These are phyloP conservation scores for Mrakiaceae sp. DNA, from an alignment of 1,284 basidiomycete species.

Conservation along the genomic window DNA sequence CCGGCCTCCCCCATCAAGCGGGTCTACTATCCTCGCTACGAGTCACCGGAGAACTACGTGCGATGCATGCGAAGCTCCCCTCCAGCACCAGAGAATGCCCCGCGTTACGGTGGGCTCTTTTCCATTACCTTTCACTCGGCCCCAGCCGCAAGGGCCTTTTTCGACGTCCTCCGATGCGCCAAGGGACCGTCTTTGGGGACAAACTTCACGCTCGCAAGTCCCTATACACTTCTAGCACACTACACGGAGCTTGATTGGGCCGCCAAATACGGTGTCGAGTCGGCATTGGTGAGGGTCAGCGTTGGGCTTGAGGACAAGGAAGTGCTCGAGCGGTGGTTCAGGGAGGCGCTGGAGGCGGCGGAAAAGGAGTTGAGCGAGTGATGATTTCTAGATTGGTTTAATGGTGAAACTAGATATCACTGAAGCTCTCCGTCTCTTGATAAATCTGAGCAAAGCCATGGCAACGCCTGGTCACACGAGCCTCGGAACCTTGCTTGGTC, in stretches of 20 bases:
- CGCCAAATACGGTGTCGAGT: constrained; percentile 70
- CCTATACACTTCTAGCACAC: constrained; percentile 89
- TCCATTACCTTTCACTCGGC: constrained; percentile 70
- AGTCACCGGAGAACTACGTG: constrained; percentile 61
- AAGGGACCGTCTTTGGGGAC: constrained; percentile 94
- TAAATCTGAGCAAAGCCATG: no score
- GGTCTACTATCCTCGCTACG: constrained; percentile 83
- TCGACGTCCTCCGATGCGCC: constrained; percentile 66
- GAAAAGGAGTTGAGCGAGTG: not conserved
- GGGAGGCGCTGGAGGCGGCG: constrained; percentile 43
- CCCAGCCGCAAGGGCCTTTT: constrained; percentile 68
- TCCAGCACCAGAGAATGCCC: constrained; percentile 32
- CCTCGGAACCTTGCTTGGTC: no score
- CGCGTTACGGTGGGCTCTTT: constrained; percentile 87
- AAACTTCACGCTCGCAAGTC: constrained; percentile 88
- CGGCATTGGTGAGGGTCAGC: constrained; percentile 72
- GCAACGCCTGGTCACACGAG: no score
- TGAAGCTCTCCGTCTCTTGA: no score
- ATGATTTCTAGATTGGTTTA: no score
- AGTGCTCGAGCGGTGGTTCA: constrained; percentile 51
- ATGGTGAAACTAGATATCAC: no score
- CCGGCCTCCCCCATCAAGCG: constrained; percentile 44
- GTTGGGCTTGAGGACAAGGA: constrained; percentile 78
- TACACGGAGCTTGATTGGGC: constrained; percentile 90
- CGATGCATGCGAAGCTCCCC: constrained; percentile 33